phyloP scores from a whole-genome alignment of 106 monocot genomes.

The Iris macrosiphon region DNA sequence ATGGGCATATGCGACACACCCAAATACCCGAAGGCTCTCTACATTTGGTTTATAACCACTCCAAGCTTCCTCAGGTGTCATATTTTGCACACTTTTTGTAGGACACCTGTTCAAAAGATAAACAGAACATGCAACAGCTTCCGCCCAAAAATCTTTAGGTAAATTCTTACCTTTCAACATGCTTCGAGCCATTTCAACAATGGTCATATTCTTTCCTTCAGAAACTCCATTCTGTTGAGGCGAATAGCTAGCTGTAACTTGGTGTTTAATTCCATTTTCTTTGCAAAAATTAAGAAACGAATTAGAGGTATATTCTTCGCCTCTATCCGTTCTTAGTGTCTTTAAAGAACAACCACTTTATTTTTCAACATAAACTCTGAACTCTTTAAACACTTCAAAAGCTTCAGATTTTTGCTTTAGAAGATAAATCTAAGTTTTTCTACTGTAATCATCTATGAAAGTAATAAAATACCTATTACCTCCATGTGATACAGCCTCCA shows the following conservation, averaged over 20 bases:
- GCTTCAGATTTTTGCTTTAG: too few species aligned
- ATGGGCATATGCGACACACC: background rate
- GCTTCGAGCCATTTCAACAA: background rate
- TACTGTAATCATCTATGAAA: too few species aligned
- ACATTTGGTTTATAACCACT: background rate
- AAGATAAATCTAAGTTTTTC: too few species aligned
- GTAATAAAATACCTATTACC: too few species aligned
- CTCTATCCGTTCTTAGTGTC: too few species aligned
- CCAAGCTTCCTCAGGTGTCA: conserved; percentile 5
- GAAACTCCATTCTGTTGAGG: background rate
- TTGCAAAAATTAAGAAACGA: background rate
- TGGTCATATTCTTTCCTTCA: background rate
- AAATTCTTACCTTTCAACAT: conserved; percentile 4
- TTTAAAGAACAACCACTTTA: too few species aligned
- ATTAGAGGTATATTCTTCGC: background rate
- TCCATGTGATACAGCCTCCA: too few species aligned
- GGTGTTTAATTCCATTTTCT: background rate
- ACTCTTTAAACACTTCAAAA: too few species aligned
- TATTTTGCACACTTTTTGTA: conserved; percentile 3
- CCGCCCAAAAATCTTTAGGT: background rate
- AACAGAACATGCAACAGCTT: background rate
- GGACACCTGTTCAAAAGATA: conserved; percentile 4
- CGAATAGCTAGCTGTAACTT: background rate
- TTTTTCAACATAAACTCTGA: too few species aligned
- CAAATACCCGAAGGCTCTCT: background rate